Percentiles rank a stretch among this genome's conserved stretches.
These are phyloP conservation scores for Zalaria sp. DNA, from an alignment of 2,329 filamentous ascomycete genomes.

Conservation along the genomic window DNA sequence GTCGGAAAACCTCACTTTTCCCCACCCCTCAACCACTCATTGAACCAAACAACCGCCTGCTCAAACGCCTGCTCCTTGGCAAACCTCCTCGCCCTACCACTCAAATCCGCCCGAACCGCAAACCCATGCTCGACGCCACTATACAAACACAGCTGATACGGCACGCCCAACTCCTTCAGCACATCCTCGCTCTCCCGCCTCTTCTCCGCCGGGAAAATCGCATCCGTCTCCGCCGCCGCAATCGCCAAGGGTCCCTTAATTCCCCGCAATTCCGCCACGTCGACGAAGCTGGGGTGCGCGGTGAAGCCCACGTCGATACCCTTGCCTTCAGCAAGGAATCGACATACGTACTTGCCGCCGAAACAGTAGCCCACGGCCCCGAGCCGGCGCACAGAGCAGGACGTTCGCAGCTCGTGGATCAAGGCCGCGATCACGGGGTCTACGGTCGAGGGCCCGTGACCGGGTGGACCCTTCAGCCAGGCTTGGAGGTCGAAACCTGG, in stretches of 20 bases:
- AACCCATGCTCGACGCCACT: conserved; percentile 63
- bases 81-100: conserved; percentile 44
- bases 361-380: conserved; percentile 37
- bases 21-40: conserved; percentile 28
- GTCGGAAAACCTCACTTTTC: no score
- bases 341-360: conserved; percentile 41
- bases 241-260: conserved; percentile 46
- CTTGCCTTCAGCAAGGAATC: conserved; percentile 45
- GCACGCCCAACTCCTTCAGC: conserved; percentile 36
- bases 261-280: conserved; percentile 43
- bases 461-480: conserved; percentile 29
- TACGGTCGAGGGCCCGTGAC: conserved; percentile 28
- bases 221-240: conserved; percentile 50
- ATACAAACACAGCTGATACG: conserved; percentile 68
- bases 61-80: conserved; percentile 71
- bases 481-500: conserved; percentile 33
- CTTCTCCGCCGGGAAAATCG: conserved; percentile 41
- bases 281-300: conserved; percentile 66
- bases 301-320: conserved; percentile 53
- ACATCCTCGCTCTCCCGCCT: conserved; percentile 46
- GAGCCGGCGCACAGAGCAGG: conserved; percentile 33
- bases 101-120: conserved; percentile 51
- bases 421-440: conserved; percentile 39
- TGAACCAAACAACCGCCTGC: conserved; percentile 68
- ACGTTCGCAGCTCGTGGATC: conserved; percentile 31